Evolutionary conservation across 129 eudicot genomes (phyloP).

Genomic region (Tanacetum coccineum): DNA sequence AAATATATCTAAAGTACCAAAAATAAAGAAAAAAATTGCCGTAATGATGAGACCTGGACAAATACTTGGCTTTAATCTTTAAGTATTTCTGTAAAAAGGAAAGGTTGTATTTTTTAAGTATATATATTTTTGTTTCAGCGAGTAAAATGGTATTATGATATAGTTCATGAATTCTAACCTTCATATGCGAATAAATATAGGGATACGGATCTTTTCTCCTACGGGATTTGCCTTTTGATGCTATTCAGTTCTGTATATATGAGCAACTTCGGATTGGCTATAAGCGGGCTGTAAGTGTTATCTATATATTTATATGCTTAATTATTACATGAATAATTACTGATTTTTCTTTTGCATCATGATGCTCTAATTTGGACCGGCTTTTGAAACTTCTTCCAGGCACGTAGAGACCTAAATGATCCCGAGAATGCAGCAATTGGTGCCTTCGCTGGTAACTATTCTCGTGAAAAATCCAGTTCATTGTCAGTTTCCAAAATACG

Average conservation of each 20-base stretch:
- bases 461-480: neutral
- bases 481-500: too few species aligned
- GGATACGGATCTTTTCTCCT: slow-evolving; percentile 94
- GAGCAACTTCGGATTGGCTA: slow-evolving; percentile 96
- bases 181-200: slow-evolving; percentile 33
- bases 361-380: slow-evolving; percentile 13
- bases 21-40: neutral
- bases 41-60: neutral
- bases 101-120: neutral
- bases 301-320: neutral
- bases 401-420: slow-evolving; percentile 85
- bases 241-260: slow-evolving; percentile 93
- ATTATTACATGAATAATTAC: slow-evolving; percentile 4
- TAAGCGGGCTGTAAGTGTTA: slow-evolving; percentile 69
- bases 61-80: neutral
- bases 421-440: slow-evolving; percentile 96
- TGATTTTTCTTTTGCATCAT: slow-evolving; percentile 8
- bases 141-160: neutral
- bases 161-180: slow-evolving; percentile 11
- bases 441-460: slow-evolving; percentile 89
- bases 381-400: slow-evolving; percentile 41
- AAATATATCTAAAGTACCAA: too few species aligned
- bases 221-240: slow-evolving; percentile 98
- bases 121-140: neutral
- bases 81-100: neutral